Evolutionary conservation across 805 yeast species (phyloP).

Genomic region (Saccharomycopsis amapae): DNA sequence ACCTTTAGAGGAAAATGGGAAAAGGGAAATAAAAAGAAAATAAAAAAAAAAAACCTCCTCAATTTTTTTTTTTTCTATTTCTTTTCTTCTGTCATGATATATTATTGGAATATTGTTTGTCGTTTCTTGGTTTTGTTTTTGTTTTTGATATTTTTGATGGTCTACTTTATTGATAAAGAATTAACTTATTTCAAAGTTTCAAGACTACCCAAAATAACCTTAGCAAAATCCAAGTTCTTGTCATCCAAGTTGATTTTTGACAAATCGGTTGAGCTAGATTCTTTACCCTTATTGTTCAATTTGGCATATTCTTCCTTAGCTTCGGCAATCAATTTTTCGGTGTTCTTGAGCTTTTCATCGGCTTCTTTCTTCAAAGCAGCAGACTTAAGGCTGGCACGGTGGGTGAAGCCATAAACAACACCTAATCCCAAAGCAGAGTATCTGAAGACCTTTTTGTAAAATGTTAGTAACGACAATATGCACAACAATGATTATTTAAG

Average conservation of each 20-base stretch:
- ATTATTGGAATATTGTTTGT: no score
- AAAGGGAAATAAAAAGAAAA: no score
- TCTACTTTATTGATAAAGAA: no score
- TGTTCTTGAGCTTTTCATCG: slow-evolving; percentile 49
- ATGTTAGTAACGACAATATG: neutral
- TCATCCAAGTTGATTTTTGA: slow-evolving; percentile 70
- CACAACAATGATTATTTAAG: neutral
- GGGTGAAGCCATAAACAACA: slow-evolving; percentile 79
- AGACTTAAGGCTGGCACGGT: slow-evolving; percentile 61
- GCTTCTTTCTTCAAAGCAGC: slow-evolving; percentile 54
- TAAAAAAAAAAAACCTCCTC: no score
- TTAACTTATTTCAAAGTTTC: slow-evolving; percentile 40
- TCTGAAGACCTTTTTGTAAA: slow-evolving; percentile 72
- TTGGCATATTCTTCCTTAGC: slow-evolving; percentile 84
- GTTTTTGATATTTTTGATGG: no score
- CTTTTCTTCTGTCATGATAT: no score
- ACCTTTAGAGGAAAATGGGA: no score
- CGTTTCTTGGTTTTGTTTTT: no score
- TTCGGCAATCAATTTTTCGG: slow-evolving; percentile 71
- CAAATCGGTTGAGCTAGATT: slow-evolving; percentile 36
- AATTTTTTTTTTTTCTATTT: no score
- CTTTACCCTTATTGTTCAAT: slow-evolving; percentile 41
- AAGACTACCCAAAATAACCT: slow-evolving; percentile 58
- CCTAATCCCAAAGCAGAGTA: slow-evolving; percentile 89
- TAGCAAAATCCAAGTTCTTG: slow-evolving; percentile 81